phyloP scores from a whole-genome alignment of 768 basidiomycete genomes.

The Gelatoporia subvermispora region DNA sequence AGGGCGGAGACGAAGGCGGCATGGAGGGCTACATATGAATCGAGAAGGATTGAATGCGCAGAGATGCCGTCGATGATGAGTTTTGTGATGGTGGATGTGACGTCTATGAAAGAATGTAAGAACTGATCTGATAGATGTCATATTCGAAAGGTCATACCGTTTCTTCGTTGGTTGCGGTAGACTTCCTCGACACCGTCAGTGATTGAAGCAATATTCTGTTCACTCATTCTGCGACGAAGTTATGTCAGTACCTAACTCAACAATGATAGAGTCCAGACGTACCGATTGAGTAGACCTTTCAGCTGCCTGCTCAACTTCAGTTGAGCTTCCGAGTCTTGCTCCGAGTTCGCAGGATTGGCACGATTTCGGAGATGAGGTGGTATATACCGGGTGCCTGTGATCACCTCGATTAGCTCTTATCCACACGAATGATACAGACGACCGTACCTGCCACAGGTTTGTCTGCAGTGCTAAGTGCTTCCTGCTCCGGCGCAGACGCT shows the following conservation, averaged over 20 bases:
- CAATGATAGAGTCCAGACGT: constrained; percentile 7
- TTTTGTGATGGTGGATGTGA: constrained; percentile 71
- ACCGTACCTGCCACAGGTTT: background rate
- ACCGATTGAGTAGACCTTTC: constrained; percentile 89
- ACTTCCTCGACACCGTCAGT: constrained; percentile 68
- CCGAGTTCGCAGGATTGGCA: constrained; percentile 32
- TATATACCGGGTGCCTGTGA: constrained; percentile 54
- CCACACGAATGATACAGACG: too few relatives aligned
- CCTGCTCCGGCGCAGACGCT: background rate
- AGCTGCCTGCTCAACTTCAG: constrained; percentile 67
- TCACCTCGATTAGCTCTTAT: background rate
- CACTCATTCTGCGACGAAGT: constrained; percentile 64
- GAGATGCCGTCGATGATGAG: constrained; percentile 79
- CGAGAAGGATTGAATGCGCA: constrained; percentile 73
- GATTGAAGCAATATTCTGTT: constrained; percentile 79
- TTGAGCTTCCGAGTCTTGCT: constrained; percentile 29
- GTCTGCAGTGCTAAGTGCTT: background rate
- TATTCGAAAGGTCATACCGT: constrained; percentile 47
- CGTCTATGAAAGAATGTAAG: constrained; percentile 45
- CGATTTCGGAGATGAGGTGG: constrained; percentile 71
- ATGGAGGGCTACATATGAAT: constrained; percentile 86
- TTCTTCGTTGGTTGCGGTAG: constrained; percentile 71
- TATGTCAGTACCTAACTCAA: background rate
- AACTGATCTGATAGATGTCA: background rate
- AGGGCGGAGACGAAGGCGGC: constrained; percentile 81